Percentiles rank a stretch among this genome's conserved stretches.
Evolutionary conservation across 768 basidiomycete species (phyloP).

Genomic region (Candolleomyces efflorescens): DNA sequence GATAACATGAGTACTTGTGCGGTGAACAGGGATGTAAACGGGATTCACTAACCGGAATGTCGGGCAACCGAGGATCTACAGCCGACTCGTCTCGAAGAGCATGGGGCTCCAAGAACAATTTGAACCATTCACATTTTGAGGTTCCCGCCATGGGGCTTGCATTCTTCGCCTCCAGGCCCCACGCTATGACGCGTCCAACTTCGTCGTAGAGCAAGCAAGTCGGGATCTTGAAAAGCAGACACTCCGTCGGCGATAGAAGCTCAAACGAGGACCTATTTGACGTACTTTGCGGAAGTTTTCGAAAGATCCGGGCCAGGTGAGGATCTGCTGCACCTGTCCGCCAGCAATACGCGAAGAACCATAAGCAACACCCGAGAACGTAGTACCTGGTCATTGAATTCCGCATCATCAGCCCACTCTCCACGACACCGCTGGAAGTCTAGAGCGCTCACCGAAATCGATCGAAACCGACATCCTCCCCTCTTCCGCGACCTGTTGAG

Average conservation of each 20-base stretch:
- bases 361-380: conserved; percentile 85
- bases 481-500: conserved; percentile 41
- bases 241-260: neutral
- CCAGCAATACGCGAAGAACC: conserved; percentile 80
- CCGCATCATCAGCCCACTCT: conserved; percentile 14
- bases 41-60: conserved; percentile 56
- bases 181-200: conserved; percentile 67
- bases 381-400: conserved; percentile 54
- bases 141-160: conserved; percentile 64
- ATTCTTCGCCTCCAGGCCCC: conserved; percentile 88
- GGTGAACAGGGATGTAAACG: neutral
- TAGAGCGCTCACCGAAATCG: conserved; percentile 72
- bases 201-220: conserved; percentile 84
- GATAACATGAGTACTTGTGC: neutral
- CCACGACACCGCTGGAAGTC: conserved; percentile 80
- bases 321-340: conserved; percentile 78
- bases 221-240: conserved; percentile 43
- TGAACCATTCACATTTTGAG: conserved; percentile 64
- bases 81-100: conserved; percentile 68
- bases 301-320: conserved; percentile 81
- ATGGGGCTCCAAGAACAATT: conserved; percentile 75
- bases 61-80: conserved; percentile 75
- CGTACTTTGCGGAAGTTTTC: conserved; percentile 81
- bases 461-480: conserved; percentile 79
- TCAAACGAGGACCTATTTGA: neutral